Evolutionary conservation across 768 basidiomycete species (phyloP), one percentile per base, ranked within the genome.

Genomic region (Tylopilus sp.): DNA sequence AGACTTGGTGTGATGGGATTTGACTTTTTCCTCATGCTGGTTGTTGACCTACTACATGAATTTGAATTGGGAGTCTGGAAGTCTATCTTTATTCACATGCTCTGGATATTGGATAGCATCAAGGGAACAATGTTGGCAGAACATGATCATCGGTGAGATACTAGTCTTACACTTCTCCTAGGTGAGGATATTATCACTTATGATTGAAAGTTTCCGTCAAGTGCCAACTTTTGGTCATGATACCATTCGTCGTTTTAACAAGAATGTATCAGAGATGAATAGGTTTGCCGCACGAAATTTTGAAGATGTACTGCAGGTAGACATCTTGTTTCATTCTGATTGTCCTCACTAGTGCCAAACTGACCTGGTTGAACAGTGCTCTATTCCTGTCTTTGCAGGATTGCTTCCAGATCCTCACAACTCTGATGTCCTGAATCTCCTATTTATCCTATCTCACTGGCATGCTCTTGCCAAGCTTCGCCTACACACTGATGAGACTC

Each of bases 181-280:
- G n/a, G n/a, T n/a, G n/a, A n/a, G n/a, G n/a, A n/a, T n/a, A n/a
- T n/a, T n/a, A n/a, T 17, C 13, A 33, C 11, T 33, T 33, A 8
- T 10, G 14, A 12, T 30, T n/a, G 7, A 13, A 43, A 50, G 49
- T 16, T 50, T 26, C 34, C n/a, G 19, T 4, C 10, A 28, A 10
- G n/a, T 48, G 2, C 46, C 17, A 3, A 19, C 33, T 6, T 48
- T 48, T 37, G 41, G 49, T 14, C 25, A 7, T 16, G 25, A 34
- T 10, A 50, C 49, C 4, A 50, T 50, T 17, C 14, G 31, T 2
- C 13, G 19, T 16, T 50, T 50, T 16, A 38, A 14, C 3, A 50
- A 33, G 30, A 50, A 50, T 11, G 41, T 50, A 4, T 43, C 41
- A 1, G 49, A 50, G n/a, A 26, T 50, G 41, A 50, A 50, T 14